Evolutionary conservation across 345 rosid genomes (phyloP).

Genomic region (Eucalyptus caleyi): DNA sequence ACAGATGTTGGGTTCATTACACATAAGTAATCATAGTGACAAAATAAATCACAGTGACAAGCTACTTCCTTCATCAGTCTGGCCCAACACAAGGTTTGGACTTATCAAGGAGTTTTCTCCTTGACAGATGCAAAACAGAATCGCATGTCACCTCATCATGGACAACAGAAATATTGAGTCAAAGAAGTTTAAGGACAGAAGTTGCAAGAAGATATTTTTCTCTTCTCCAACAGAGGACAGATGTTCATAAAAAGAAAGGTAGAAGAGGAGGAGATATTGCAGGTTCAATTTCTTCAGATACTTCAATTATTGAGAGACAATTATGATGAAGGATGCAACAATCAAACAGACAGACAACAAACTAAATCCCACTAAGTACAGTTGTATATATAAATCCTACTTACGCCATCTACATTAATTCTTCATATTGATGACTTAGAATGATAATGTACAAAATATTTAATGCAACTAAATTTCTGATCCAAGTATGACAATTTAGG

Average conservation of each 20-base stretch:
- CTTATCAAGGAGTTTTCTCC: neutral
- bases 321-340: neutral
- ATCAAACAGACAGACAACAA: neutral
- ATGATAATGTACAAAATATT: neutral
- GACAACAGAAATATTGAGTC: neutral
- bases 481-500: neutral
- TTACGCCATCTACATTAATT: neutral
- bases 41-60: neutral
- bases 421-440: neutral
- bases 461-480: neutral
- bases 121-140: neutral
- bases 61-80: neutral
- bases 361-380: neutral
- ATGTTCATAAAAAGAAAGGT: neutral
- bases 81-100: neutral
- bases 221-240: neutral
- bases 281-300: neutral
- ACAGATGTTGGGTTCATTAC: neutral
- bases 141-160: neutral
- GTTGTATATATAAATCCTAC: neutral
- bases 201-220: neutral
- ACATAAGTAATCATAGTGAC: neutral
- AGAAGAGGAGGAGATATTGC: neutral
- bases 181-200: neutral
- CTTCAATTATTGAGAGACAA: neutral